Evolutionary conservation across 768 basidiomycete genomes (phyloP).

Genomic region (Pleurotus salmoneostramineus): DNA sequence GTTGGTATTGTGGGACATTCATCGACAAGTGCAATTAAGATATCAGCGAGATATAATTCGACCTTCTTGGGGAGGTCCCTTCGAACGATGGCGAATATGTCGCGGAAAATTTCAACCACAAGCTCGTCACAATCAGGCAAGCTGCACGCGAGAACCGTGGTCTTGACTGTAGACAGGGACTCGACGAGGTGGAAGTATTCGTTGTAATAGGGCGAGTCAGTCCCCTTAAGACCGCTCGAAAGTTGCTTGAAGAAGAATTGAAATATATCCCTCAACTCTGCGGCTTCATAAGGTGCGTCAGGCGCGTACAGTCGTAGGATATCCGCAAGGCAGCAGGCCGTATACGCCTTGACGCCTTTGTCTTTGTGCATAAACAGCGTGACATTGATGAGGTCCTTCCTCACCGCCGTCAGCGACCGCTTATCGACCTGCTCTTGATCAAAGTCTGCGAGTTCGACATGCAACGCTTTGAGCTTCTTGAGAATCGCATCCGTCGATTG

Average conservation of each 20-base stretch:
- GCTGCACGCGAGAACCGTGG: slow-evolving; percentile 90
- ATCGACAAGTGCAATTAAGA: slow-evolving; percentile 85
- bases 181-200: slow-evolving; percentile 96
- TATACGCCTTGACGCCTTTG: slow-evolving; percentile 91
- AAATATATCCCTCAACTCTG: slow-evolving; percentile 92
- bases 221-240: slow-evolving; percentile 62
- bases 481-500: slow-evolving; percentile 77
- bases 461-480: slow-evolving; percentile 81
- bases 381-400: slow-evolving; percentile 75
- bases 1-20: slow-evolving; percentile 75
- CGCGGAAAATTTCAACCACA: slow-evolving; percentile 77
- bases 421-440: slow-evolving; percentile 88
- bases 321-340: slow-evolving; percentile 93
- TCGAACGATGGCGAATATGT: slow-evolving; percentile 77
- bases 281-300: slow-evolving; percentile 90
- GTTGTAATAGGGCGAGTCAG: slow-evolving; percentile 81
- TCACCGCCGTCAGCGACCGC: slow-evolving; percentile 60
- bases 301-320: slow-evolving; percentile 92
- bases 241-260: slow-evolving; percentile 94
- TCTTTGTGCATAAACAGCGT: slow-evolving; percentile 92
- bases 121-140: slow-evolving; percentile 84
- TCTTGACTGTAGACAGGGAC: slow-evolving; percentile 90
- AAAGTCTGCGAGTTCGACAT: slow-evolving; percentile 70
- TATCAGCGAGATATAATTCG: slow-evolving; percentile 83
- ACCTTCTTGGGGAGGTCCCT: slow-evolving; percentile 75